These are phyloP conservation scores for Tremella mesenterica DNA, from an alignment of 768 basidiomycete genomes.

Conservation along the genomic window DNA sequence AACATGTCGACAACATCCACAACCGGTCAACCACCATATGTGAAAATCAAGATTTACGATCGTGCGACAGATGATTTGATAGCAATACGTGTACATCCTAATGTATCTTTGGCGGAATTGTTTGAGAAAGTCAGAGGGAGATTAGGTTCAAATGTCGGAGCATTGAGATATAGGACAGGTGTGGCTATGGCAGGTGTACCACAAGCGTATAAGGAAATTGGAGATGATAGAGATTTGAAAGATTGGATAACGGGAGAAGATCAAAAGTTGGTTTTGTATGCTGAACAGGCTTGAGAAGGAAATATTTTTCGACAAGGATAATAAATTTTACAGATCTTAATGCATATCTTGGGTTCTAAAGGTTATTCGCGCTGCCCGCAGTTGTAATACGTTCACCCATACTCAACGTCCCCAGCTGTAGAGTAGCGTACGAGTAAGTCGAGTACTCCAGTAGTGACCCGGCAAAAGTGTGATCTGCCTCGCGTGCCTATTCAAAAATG, in stretches of 20 bases:
- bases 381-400: too few species aligned
- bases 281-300: slow-evolving; percentile 26
- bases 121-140: slow-evolving; percentile 86
- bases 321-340: too few species aligned
- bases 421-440: too few species aligned
- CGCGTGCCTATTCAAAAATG: too few species aligned
- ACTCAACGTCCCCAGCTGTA: too few species aligned
- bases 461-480: too few species aligned
- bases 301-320: too few species aligned
- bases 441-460: too few species aligned
- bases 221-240: slow-evolving; percentile 37
- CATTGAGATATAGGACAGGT: slow-evolving; percentile 58
- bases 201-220: slow-evolving; percentile 32
- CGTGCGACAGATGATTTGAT: slow-evolving; percentile 87
- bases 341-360: too few species aligned
- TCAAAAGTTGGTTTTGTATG: slow-evolving; percentile 43
- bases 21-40: slow-evolving; percentile 54
- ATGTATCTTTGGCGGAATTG: slow-evolving; percentile 72
- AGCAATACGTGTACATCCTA: slow-evolving; percentile 91
- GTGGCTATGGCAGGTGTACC: slow-evolving; percentile 17
- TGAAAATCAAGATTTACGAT: slow-evolving; percentile 98
- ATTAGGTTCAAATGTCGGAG: slow-evolving; percentile 62
- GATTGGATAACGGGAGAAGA: slow-evolving; percentile 42
- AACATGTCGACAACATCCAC: slow-evolving; percentile 2
- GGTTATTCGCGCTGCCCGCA: too few species aligned